Evolutionary conservation across 345 rosid species (phyloP).

Genomic region (Arabidopsis thaliana): TAIR10.1 NC_003076.8:4893501-4894000

Average conservation of each 20-base stretch:
- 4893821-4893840: constrained; percentile 85
- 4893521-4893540: constrained; percentile 59
- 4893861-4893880: constrained; percentile 74
- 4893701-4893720: constrained; percentile 73
- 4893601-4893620: constrained; percentile 73
- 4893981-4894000: constrained; percentile 22
- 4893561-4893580: constrained; percentile 82
- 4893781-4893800: constrained; percentile 81
- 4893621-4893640: constrained; percentile 61
- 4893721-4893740: constrained; percentile 71
- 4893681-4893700: constrained; percentile 54
- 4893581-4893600: constrained; percentile 84
- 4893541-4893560: constrained; percentile 72
- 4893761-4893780: constrained; percentile 77
- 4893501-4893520: constrained; percentile 86
- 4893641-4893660: constrained; percentile 45
- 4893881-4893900: constrained; percentile 80
- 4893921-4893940: constrained; percentile 66
- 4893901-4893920: constrained; percentile 77
- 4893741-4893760: constrained; percentile 71
- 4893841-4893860: constrained; percentile 68
- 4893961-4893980: not conserved
- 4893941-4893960: constrained; percentile 1
- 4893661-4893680: constrained; percentile 50
- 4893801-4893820: constrained; percentile 91